A percentile compares a stretch with the other conserved stretches of the same genome.
phyloP scores from a whole-genome alignment of 2,329 filamentous ascomycete species.

The Trichoderma sp. region DNA sequence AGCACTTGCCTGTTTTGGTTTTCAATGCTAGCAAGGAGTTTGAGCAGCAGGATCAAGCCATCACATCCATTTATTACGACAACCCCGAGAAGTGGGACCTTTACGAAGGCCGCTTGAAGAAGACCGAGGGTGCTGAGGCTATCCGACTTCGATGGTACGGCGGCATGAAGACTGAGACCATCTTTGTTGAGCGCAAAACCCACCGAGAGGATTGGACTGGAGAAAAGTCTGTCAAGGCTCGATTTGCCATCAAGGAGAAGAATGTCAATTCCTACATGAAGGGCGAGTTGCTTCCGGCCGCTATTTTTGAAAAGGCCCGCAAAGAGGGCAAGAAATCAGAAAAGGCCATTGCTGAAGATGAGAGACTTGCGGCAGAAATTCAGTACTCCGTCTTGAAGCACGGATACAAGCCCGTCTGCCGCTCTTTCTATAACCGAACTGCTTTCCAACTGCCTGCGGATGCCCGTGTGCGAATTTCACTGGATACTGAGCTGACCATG shows the following conservation, averaged over 20 bases:
- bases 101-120: conserved; percentile 91
- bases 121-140: conserved; percentile 95
- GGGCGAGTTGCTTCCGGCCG: conserved; percentile 78
- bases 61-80: conserved; percentile 98
- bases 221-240: conserved; percentile 97
- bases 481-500: conserved; percentile 96
- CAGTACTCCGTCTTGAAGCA: conserved; percentile 91
- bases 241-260: conserved; percentile 95
- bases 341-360: conserved; percentile 86
- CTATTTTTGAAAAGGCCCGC: conserved; percentile 93
- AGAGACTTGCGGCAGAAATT: conserved; percentile 84
- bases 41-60: conserved; percentile 82
- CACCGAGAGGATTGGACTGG: conserved; percentile 99
- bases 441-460: conserved; percentile 97
- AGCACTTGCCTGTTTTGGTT: conserved; percentile 93
- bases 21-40: conserved; percentile 99
- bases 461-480: conserved; percentile 90
- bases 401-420: conserved; percentile 81
- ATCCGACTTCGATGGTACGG: conserved; percentile 97
- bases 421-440: conserved; percentile 97
- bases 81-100: conserved; percentile 92
- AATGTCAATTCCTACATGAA: conserved; percentile 88
- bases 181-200: conserved; percentile 96
- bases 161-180: conserved; percentile 90
- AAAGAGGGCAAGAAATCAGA: conserved; percentile 92